A percentile compares a stretch with the other conserved stretches of the same genome.
Conservation (phyloP, 495 filamentous ascomycete genomes). For the Haplographium delicatum region DNA sequence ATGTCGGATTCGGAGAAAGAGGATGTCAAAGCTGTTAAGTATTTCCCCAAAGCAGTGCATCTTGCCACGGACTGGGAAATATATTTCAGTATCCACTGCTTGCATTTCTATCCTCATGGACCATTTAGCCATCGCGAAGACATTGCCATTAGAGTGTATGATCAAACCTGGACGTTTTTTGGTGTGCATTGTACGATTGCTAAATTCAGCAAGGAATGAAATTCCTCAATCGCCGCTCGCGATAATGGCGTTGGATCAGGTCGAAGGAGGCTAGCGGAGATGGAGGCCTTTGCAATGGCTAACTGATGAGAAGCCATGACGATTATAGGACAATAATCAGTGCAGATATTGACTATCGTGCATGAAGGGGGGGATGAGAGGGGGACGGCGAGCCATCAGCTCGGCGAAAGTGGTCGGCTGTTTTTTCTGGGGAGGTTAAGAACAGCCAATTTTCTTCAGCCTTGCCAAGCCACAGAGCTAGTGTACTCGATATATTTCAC, state of each 20-base stretch:
- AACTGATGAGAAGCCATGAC: constrained; percentile 69
- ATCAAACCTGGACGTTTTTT: constrained; percentile 93
- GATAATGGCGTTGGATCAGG: constrained; percentile 68
- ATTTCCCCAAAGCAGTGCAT: constrained; percentile 66
- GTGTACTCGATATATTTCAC: no score
- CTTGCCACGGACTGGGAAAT: constrained; percentile 64
- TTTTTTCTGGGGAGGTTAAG: no score
- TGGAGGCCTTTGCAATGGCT: constrained; percentile 75
- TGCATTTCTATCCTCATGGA: constrained; percentile 65
- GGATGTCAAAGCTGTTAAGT: constrained; percentile 60
- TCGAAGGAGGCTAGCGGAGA: constrained; percentile 68
- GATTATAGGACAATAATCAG: no score
- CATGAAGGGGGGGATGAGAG: no score
- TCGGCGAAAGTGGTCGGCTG: no score
- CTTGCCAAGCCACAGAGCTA: no score
- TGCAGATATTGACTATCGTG: no score
- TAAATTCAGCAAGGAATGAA: constrained; percentile 63
- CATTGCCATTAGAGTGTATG: constrained; percentile 46
- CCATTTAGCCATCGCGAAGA: constrained; percentile 53
- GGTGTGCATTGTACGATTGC: constrained; percentile 70
- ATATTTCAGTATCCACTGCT: constrained; percentile 74
- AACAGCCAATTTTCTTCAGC: no score
- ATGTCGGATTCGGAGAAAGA: constrained; percentile 40
- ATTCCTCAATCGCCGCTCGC: constrained; percentile 65
- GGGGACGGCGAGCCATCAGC: no score